phyloP scores from a whole-genome alignment of 768 basidiomycete genomes.

The Boletus sensibilis region DNA sequence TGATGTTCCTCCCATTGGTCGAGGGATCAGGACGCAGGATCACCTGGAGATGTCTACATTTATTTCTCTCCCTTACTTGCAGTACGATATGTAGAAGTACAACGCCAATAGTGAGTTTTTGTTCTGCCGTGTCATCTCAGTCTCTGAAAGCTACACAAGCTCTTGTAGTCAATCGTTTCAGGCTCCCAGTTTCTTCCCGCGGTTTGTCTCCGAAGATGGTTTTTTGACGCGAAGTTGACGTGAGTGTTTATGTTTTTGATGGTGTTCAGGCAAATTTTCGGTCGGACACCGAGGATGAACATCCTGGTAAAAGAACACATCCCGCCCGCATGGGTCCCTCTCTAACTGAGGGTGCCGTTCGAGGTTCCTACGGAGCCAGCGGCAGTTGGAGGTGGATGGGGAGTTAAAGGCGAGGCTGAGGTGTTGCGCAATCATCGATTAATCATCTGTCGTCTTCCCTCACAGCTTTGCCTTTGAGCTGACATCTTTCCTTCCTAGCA shows the following conservation, averaged over 20 bases:
- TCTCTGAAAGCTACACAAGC: not conserved
- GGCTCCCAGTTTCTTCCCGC: not conserved
- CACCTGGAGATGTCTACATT: constrained; percentile 78
- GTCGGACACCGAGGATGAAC: constrained; percentile 62
- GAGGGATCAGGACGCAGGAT: constrained; percentile 90
- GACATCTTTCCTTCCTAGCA: constrained; percentile 3
- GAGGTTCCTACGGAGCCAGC: constrained; percentile 28
- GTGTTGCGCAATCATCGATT: constrained; percentile 18
- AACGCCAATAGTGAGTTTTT: constrained; percentile 9
- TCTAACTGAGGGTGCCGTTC: constrained; percentile 28
- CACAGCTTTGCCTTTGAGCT: not conserved
- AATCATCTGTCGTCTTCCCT: not conserved
- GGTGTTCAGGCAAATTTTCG: constrained; percentile 13
- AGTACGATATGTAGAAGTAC: constrained; percentile 8
- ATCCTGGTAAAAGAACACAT: constrained; percentile 88
- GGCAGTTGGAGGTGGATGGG: constrained; percentile 66
- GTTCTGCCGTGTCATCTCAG: not conserved
- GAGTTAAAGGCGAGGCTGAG: constrained; percentile 92
- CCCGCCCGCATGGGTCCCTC: constrained; percentile 49
- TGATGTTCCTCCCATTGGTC: constrained; percentile 85
- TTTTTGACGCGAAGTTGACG: constrained; percentile 3
- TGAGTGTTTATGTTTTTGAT: constrained; percentile 28
- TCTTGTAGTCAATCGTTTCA: not conserved
- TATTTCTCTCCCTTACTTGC: not conserved
- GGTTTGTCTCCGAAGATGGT: not conserved